phyloP scores from a whole-genome alignment of 2,329 filamentous ascomycete genomes.

The Pyricularia grisea region DNA sequence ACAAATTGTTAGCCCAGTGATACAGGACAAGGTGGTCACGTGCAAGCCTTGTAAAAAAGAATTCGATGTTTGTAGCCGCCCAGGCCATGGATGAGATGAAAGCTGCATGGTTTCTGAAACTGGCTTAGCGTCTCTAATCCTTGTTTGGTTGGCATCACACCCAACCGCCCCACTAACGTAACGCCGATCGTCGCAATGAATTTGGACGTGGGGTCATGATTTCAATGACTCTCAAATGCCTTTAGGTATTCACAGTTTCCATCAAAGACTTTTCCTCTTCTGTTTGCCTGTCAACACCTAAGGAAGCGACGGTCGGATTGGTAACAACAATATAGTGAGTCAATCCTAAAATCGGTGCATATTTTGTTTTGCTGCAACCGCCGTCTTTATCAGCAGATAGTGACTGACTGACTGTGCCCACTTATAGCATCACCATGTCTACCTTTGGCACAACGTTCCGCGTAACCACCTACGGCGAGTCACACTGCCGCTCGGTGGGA shows the following conservation, averaged over 20 bases:
- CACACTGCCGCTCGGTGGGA: slow-evolving; percentile 82
- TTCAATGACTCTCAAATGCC: background rate
- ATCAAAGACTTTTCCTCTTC: background rate
- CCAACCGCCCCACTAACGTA: background rate
- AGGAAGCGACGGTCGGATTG: background rate
- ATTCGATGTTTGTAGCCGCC: background rate
- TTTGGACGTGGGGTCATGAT: background rate
- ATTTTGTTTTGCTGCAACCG: background rate
- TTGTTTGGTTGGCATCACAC: background rate
- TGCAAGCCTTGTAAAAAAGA: background rate
- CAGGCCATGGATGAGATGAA: background rate
- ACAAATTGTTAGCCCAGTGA: background rate
- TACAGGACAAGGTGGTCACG: background rate
- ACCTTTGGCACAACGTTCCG: slow-evolving; percentile 77
- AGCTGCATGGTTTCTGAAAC: background rate
- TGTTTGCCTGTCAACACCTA: background rate
- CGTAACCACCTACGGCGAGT: slow-evolving; percentile 60
- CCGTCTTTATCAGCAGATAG: background rate
- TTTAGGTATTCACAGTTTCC: background rate
- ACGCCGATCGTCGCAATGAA: background rate
- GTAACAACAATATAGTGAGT: background rate
- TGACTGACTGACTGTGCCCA: background rate
- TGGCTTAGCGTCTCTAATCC: background rate
- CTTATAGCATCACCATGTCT: slow-evolving; percentile 51
- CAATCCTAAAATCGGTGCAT: background rate